Evolutionary conservation across 2,329 filamentous ascomycete species (phyloP).

Genomic region (Ilyonectria mors-panacis): DNA sequence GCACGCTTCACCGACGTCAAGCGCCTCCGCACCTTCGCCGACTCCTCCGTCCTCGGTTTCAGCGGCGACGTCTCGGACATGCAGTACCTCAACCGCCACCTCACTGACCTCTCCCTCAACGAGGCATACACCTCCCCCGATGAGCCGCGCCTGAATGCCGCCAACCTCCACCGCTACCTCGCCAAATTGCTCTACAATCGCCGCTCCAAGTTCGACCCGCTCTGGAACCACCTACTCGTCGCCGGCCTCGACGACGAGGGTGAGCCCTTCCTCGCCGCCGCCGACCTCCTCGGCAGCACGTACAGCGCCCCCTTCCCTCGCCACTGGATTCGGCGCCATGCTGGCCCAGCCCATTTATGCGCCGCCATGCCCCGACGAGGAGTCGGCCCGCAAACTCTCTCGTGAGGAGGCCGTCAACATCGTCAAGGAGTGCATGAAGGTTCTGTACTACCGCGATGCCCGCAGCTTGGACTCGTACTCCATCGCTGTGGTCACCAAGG

Average conservation of each 20-base stretch:
- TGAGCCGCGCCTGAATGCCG: slow-evolving; percentile 78
- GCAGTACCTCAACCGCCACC: slow-evolving; percentile 96
- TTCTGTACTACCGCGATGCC: slow-evolving; percentile 96
- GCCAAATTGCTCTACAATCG: slow-evolving; percentile 96
- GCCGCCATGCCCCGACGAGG: slow-evolving; percentile 87
- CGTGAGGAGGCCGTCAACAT: slow-evolving; percentile 85
- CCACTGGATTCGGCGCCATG: slow-evolving; percentile 94
- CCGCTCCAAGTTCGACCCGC: slow-evolving; percentile 93
- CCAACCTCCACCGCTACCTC: slow-evolving; percentile 97
- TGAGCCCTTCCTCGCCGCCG: slow-evolving; percentile 90
- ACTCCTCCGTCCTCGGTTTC: slow-evolving; percentile 89
- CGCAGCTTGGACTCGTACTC: slow-evolving; percentile 93
- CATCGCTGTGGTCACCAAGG: slow-evolving; percentile 89
- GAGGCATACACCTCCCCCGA: slow-evolving; percentile 81
- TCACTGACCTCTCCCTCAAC: slow-evolving; percentile 87
- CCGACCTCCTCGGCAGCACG: slow-evolving; percentile 93
- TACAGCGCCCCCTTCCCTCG: slow-evolving; percentile 88
- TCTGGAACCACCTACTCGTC: slow-evolving; percentile 97
- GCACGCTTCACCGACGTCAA: slow-evolving; percentile 98
- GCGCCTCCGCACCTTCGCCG: slow-evolving; percentile 91
- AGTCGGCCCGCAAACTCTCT: slow-evolving; percentile 77
- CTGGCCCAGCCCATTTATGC: slow-evolving; percentile 95
- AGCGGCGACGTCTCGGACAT: slow-evolving; percentile 98
- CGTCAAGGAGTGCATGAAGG: slow-evolving; percentile 97
- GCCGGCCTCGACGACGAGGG: slow-evolving; percentile 86